Conservation (phyloP, 202 grass and related monocot species). For the Zoysia matrella region DNA sequence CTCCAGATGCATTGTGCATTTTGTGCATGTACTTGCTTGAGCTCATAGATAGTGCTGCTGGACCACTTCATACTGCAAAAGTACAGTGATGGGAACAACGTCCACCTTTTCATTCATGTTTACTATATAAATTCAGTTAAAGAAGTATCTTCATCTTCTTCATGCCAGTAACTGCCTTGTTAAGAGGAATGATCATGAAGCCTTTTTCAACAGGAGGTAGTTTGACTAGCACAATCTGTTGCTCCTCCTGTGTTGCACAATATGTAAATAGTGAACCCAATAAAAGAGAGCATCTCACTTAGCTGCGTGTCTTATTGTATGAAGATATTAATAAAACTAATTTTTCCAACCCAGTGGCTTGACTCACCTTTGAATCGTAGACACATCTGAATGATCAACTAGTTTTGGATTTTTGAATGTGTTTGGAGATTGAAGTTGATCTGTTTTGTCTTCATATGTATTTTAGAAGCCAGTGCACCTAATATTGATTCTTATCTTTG, state of each 20-base stretch:
- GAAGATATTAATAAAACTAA: neutral
- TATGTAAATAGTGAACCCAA: too few relatives aligned
- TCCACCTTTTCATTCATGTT: too few relatives aligned
- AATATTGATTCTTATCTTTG: neutral
- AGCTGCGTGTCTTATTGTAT: neutral
- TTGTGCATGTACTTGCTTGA: neutral
- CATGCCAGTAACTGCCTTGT: too few relatives aligned
- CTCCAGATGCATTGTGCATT: too few relatives aligned
- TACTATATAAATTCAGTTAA: neutral
- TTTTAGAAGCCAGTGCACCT: neutral
- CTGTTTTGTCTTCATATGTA: neutral
- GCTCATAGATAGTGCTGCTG: neutral
- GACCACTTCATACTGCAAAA: conserved; percentile 3
- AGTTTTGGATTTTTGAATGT: neutral
- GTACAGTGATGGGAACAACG: neutral
- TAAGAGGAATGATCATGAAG: too few relatives aligned
- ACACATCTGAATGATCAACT: neutral
- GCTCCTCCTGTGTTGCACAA: too few relatives aligned
- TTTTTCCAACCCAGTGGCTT: neutral
- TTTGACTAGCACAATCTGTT: too few relatives aligned
- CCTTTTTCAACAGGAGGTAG: too few relatives aligned
- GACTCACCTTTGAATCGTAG: neutral
- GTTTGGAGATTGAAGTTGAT: neutral
- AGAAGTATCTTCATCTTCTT: neutral
- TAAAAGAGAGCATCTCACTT: neutral